These are phyloP conservation scores for Myxozyma udenii DNA, from an alignment of 805 yeast genomes.

Conservation along the genomic window DNA sequence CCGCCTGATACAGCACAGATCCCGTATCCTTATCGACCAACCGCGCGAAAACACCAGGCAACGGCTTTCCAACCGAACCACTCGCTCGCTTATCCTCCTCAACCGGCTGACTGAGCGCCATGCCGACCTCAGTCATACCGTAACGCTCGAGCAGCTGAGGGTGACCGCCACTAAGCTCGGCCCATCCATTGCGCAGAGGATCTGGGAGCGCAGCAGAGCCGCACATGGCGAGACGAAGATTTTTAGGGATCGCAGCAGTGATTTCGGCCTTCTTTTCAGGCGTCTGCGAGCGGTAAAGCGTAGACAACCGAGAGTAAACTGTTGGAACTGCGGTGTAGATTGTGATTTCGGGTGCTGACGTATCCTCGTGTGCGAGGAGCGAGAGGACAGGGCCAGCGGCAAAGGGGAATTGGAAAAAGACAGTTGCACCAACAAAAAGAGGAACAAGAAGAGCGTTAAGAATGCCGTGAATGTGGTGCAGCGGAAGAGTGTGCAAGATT, in stretches of 20 bases:
- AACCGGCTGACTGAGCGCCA: conserved; percentile 37
- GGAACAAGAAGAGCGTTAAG: conserved; percentile 38
- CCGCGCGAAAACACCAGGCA: conserved; percentile 37
- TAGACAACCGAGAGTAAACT: conserved; percentile 35
- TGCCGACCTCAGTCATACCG: conserved; percentile 42
- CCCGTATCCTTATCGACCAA: conserved; percentile 34
- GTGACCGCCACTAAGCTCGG: conserved; percentile 32
- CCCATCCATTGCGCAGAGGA: conserved; percentile 37
- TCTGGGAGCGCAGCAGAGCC: conserved; percentile 40
- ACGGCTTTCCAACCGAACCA: conserved; percentile 38
- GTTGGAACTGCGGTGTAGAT: conserved; percentile 41
- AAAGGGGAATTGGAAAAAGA: conserved; percentile 37
- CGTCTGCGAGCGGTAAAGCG: conserved; percentile 23
- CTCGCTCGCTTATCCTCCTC: conserved; percentile 30
- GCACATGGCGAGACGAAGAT: conserved; percentile 37
- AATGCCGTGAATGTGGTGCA: conserved; percentile 40
- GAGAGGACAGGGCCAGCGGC: conserved; percentile 31
- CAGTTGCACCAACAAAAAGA: conserved; percentile 36
- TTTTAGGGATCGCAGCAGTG: conserved; percentile 24
- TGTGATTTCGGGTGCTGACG: conserved; percentile 33
- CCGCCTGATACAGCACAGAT: conserved; percentile 25
- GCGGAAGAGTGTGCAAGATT: conserved; percentile 38
- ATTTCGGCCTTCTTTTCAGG: conserved; percentile 22
- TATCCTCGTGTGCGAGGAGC: conserved; percentile 30
- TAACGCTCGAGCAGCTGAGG: conserved; percentile 38